Base-by-base conservation (phyloP, 1,284 basidiomycete genomes). In the Phellinidium pouzarii region DNA sequence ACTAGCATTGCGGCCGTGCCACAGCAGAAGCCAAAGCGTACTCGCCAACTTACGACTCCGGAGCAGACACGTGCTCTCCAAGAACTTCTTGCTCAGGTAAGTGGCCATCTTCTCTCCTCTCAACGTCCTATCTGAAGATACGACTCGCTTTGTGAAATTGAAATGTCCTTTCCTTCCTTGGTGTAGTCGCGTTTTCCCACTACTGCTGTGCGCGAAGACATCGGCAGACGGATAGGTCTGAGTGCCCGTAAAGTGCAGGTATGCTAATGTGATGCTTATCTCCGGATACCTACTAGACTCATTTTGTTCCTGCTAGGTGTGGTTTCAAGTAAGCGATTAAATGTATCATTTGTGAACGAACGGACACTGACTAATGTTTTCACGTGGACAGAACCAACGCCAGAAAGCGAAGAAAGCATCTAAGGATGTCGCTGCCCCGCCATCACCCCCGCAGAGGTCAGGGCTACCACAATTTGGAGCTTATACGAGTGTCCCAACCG, bases 241-340 rank as follows among this genome's bases (percentile, higher is more conserved):
- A 90, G 86, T 64, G 87, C 88, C 46, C 79, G 88, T 37, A 87
- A 91, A 71, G 88, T 91, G 9, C 88, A 91, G 80, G 88, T 88
- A 61, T 62, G 84, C 72, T 22, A 17, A 36, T 43, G 5, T 48
- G 40, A 25, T 47, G 54, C 45, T 49, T 49, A 56, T 57, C 48
- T 44, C 53, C 27, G 48, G 37, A 45, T 55, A 12, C 52, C 50
- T 17, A 7, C 14, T n/a, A 40, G 19, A 53, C 11, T 12, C 53
- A 56, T 53, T 63, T 60, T 53, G 34, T 14, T 38, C 31, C 53
- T 50, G 57, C 53, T 62, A 90, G 87, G 87, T 90, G 58, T 90
- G 87, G 87, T 90, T 90, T 66, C 87, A 90, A 76, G 87, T 84
- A 62, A 63, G 78, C 67, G 5, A 11, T 29, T 17, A 41, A 22